Conservation (phyloP, 1,284 basidiomycete genomes). For the Phellinidium pouzarii region DNA sequence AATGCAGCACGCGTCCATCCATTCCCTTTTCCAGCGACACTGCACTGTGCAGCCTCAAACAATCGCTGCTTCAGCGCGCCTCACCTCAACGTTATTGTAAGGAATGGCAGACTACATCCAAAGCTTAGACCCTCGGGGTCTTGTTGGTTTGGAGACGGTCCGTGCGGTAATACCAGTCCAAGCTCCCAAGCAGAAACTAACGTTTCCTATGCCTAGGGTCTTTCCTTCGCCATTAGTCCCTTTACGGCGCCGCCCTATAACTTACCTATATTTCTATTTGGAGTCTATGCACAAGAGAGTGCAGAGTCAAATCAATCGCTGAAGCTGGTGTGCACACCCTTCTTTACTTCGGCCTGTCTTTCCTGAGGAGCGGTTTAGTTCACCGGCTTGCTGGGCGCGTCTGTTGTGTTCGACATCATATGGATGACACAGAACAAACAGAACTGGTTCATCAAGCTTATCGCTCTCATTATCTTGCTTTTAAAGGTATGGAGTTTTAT, state of each 20-base stretch:
- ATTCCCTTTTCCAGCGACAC: neutral
- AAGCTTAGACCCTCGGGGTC: slow-evolving; percentile 60
- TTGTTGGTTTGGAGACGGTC: slow-evolving; percentile 60
- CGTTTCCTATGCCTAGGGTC: slow-evolving; percentile 26
- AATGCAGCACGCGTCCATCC: neutral
- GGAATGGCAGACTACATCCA: slow-evolving; percentile 63
- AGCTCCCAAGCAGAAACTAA: neutral
- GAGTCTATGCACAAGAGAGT: slow-evolving; percentile 61
- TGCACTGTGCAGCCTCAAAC: neutral
- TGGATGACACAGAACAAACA: slow-evolving; percentile 57
- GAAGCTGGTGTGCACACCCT: slow-evolving; percentile 42
- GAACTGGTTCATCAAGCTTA: slow-evolving; percentile 45
- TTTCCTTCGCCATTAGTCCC: slow-evolving; percentile 56
- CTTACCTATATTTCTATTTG: slow-evolving; percentile 69
- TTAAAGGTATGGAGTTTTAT: slow-evolving; percentile 46
- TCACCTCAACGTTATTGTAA: neutral
- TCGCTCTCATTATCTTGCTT: slow-evolving; percentile 54
- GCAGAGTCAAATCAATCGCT: slow-evolving; percentile 56
- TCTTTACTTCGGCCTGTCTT: neutral
- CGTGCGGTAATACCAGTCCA: slow-evolving; percentile 22
- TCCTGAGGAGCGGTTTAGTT: slow-evolving; percentile 39
- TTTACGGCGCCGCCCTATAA: slow-evolving; percentile 64
- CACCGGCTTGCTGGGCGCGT: slow-evolving; percentile 51
- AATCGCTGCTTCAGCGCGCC: neutral
- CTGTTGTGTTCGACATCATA: slow-evolving; percentile 61